Conservation (phyloP, 306 rosid genomes). For the Chamaecrista fasciculata region DNA sequence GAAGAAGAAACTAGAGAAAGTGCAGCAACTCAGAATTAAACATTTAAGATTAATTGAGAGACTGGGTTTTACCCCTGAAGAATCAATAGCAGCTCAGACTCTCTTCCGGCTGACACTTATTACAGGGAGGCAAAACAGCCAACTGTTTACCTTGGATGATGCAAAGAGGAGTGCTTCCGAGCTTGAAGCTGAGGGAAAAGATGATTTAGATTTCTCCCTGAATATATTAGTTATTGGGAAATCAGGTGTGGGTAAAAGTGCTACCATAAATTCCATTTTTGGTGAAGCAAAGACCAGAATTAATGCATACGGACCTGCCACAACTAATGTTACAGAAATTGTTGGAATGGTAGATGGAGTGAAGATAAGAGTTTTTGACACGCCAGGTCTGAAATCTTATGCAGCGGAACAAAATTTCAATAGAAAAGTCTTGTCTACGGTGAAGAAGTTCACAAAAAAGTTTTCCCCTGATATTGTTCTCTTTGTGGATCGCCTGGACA, state of each 20-base stretch:
- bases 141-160: constrained; percentile 60
- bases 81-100: constrained; percentile 83
- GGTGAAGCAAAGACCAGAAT: constrained; percentile 76
- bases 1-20: constrained; percentile 57
- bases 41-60: constrained; percentile 81
- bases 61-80: constrained; percentile 73
- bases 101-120: constrained; percentile 68
- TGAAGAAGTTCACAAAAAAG: constrained; percentile 73
- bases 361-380: constrained; percentile 73
- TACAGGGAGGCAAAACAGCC: constrained; percentile 69
- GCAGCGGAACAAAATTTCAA: constrained; percentile 74
- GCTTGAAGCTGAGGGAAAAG: constrained; percentile 77
- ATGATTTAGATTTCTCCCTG: constrained; percentile 66
- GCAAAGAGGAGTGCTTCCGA: constrained; percentile 70
- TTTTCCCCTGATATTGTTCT: constrained; percentile 86
- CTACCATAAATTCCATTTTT: constrained; percentile 88
- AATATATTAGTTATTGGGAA: constrained; percentile 90
- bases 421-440: constrained; percentile 58
- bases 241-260: constrained; percentile 96
- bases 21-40: constrained; percentile 75
- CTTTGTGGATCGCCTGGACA: constrained; percentile 90
- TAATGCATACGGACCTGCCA: constrained; percentile 81
- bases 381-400: constrained; percentile 88
- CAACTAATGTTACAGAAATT: constrained; percentile 70
- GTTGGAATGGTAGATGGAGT: constrained; percentile 87